Percentiles rank a stretch among this genome's conserved stretches.
Conservation (phyloP, 2,329 filamentous ascomycete genomes). For the Macrophomina phaseolina region DNA sequence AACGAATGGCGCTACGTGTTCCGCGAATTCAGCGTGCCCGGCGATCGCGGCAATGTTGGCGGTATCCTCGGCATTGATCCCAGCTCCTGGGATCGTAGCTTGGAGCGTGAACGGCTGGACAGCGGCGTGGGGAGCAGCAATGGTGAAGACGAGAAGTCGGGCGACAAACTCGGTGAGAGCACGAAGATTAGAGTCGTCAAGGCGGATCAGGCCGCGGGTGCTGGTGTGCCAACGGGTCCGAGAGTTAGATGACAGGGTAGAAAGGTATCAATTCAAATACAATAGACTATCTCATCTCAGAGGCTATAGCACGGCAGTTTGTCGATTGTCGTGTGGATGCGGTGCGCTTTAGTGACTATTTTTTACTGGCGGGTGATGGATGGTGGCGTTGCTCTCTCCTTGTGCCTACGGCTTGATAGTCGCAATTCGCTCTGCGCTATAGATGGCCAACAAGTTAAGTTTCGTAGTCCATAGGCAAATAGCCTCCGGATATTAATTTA, state of each 20-base stretch:
- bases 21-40: slow-evolving; percentile 93
- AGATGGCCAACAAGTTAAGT: too few species aligned
- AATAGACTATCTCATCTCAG: slow-evolving; percentile 24
- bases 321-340: too few species aligned
- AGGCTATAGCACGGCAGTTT: neutral
- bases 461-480: too few species aligned
- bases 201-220: slow-evolving; percentile 44
- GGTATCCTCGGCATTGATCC: slow-evolving; percentile 70
- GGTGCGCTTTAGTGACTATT: too few species aligned
- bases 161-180: slow-evolving; percentile 38
- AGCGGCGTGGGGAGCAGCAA: slow-evolving; percentile 36
- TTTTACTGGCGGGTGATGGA: neutral
- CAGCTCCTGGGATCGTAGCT: slow-evolving; percentile 60
- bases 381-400: too few species aligned
- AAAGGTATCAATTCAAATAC: slow-evolving; percentile 23
- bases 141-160: slow-evolving; percentile 29
- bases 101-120: slow-evolving; percentile 34
- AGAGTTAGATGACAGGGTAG: slow-evolving; percentile 28
- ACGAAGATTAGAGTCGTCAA: slow-evolving; percentile 43
- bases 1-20: slow-evolving; percentile 97
- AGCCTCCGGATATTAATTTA: too few species aligned
- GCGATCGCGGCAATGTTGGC: slow-evolving; percentile 84
- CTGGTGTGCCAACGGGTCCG: slow-evolving; percentile 41
- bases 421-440: too few species aligned
- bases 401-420: too few species aligned